Evolutionary conservation across 176 grass and related monocot species (phyloP), one percentile per base, ranked within the genome.

Genomic region (Panicum miliaceum): DNA sequence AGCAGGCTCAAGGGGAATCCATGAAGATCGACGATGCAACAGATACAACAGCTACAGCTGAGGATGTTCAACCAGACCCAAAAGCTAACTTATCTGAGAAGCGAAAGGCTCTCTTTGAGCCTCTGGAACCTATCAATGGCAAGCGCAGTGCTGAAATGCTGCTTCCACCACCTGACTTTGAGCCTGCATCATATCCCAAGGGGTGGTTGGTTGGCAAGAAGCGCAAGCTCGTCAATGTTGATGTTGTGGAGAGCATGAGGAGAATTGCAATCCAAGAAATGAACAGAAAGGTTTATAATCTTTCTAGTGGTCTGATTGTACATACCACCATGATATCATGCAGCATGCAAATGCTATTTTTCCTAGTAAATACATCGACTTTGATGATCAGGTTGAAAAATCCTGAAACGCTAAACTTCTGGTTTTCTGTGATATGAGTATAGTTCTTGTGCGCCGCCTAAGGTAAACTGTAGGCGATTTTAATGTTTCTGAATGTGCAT

Each of bases 211-310:
- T 94, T 7, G 96, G 96, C 35, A 99, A 99, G 91, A 99, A 94
- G 61, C 91, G 93, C 46, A 99, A 96, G 88, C 96, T 99, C 8
- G 96, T 99, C 64, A 99, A 99, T 82, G 93, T 99, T 4, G 93
- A 99, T 53, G 96, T 99, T 41, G 96, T 99, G n/a, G 96, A 99
- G 83, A 99, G 93, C 91, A 99, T 99, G 96, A 79, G 96, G 19
- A 85, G 89, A 77, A 90, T 96, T 73, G 96, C 96, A 16, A 75
- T 99, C 64, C 96, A 96, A 83, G 96, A 99, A 68, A 99, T 99
- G 93, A 99, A 99, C 82, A 93, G 96, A 99, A 99, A 99, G 96
- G 96, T 99, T 59, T 16, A 85, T 77, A 65, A 64, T 64, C 53
- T 92, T 87, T 62, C 81, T 65, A 68, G 50, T 79, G 40, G 68